Conservation (phyloP, 2,329 filamentous ascomycete species). For the Ophiostoma piceae region DNA sequence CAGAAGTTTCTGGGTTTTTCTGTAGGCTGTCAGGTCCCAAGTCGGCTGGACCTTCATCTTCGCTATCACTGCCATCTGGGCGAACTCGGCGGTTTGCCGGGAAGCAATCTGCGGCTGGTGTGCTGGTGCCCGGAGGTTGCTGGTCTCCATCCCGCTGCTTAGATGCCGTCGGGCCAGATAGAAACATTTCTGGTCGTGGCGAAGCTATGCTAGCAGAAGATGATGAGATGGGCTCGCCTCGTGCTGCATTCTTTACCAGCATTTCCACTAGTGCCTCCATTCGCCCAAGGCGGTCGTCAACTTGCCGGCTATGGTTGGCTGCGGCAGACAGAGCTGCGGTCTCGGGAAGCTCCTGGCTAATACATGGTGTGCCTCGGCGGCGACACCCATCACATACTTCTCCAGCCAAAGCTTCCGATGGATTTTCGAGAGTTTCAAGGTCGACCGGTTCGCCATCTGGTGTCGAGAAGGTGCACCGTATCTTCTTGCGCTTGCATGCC, state of each 20-base stretch:
- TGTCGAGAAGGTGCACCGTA: slow-evolving; percentile 43
- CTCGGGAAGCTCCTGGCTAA: slow-evolving; percentile 45
- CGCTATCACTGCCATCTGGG: not conserved
- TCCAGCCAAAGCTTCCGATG: slow-evolving; percentile 28
- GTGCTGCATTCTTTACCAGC: slow-evolving; percentile 18
- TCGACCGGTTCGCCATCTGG: slow-evolving; percentile 24
- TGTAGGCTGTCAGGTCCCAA: not conserved
- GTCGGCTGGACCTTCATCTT: not conserved
- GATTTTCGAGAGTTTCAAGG: slow-evolving; percentile 9
- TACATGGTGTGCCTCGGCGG: slow-evolving; percentile 40
- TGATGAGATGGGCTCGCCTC: not conserved
- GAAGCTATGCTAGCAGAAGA: not conserved
- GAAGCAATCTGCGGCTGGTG: not conserved
- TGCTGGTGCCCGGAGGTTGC: not conserved
- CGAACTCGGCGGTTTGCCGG: too few relatives aligned
- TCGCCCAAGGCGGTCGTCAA: slow-evolving; percentile 34
- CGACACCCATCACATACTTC: slow-evolving; percentile 44
- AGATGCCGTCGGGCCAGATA: not conserved
- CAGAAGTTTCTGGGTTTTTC: not conserved
- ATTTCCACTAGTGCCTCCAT: slow-evolving; percentile 36
- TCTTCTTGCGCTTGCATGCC: slow-evolving; percentile 54
- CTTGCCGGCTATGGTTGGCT: slow-evolving; percentile 23
- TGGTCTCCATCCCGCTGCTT: not conserved
- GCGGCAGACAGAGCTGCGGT: slow-evolving; percentile 24
- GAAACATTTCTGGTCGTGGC: not conserved